Percentiles rank a stretch among this genome's conserved stretches.
Conservation (phyloP, 495 filamentous ascomycete species). For the Patellaria atrata region DNA sequence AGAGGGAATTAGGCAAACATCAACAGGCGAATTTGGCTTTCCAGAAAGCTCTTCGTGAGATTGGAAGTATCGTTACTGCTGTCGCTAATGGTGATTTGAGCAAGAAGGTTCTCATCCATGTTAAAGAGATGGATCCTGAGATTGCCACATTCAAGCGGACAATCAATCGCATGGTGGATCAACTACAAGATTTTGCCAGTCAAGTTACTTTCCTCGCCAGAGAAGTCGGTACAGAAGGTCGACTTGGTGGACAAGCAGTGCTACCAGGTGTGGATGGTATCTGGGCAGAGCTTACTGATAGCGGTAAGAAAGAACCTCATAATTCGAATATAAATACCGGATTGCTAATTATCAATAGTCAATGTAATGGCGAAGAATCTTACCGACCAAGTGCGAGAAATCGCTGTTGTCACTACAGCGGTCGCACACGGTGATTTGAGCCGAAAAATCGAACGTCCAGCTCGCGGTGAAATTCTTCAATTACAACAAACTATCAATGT, state of each 20-base stretch:
- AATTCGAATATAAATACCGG: background rate
- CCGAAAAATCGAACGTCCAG: slow-evolving; percentile 88
- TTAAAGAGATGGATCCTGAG: slow-evolving; percentile 95
- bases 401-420: slow-evolving; percentile 88
- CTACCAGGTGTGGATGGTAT: slow-evolving; percentile 93
- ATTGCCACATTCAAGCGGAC: slow-evolving; percentile 98
- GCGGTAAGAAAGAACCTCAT: slow-evolving; percentile 47
- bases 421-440: slow-evolving; percentile 94
- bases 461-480: slow-evolving; percentile 88
- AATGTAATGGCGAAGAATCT: slow-evolving; percentile 94
- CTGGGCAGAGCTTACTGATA: slow-evolving; percentile 95
- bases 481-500: slow-evolving; percentile 97
- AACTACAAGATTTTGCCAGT: slow-evolving; percentile 91
- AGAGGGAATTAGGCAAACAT: slow-evolving; percentile 87
- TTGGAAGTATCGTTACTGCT: slow-evolving; percentile 90
- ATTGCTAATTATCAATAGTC: slow-evolving; percentile 39
- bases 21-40: slow-evolving; percentile 98
- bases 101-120: slow-evolving; percentile 95
- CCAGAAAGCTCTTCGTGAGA: slow-evolving; percentile 91
- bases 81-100: slow-evolving; percentile 93
- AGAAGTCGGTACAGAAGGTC: slow-evolving; percentile 94
- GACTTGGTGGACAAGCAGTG: slow-evolving; percentile 89
- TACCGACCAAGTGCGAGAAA: slow-evolving; percentile 84
- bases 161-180: slow-evolving; percentile 98
- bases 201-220: slow-evolving; percentile 93